Base-by-base conservation (phyloP, 2,329 filamentous ascomycete species). In the Xylariaceae sp. region DNA sequence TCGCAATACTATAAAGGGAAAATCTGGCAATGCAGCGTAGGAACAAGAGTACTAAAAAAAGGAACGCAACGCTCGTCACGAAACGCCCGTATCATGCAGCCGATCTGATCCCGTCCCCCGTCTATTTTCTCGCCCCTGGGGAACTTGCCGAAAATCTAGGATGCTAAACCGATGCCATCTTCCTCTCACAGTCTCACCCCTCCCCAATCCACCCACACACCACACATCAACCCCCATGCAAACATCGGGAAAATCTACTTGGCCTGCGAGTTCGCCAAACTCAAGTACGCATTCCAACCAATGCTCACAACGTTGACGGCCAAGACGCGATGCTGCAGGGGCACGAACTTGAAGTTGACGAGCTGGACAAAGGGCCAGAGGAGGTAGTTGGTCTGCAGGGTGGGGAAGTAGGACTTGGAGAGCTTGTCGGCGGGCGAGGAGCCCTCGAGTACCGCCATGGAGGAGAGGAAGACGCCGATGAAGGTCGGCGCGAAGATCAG, bases 351-450 rank as follows among this genome's bases (percentile, higher is more conserved):
- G 73, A 96, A 96, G 75, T 96, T 96, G 64, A 86, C 77, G 47
- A 86, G 75, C 74, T 96, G 91, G 48, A 95, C 89, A 55, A 77
- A 75, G 3, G 91, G 91, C 91, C 91, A 96, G 48, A 96, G 70
- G 74, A 89, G 80, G 78, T 89, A 90, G 74, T 96, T 96, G 67
- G 89, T 86, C 67, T 79, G 79, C 63, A 96, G 80, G 31, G 88
- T 87, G 11, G 80, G 76, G 58, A 71, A 69, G 72, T 90, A 96
- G 52, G 80, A 86, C 62, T 78, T 82, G 52, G 81, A 71, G 48
- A 94, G 75, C 72, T 92, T 91, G 63, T 90, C 81, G 60, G 73
- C 51, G 27, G 75, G 70, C 49, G 68, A 71, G 31, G 64, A 64
- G 22, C 89, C 89, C 70, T 95, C 89, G 69, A 94, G 77, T 52